Percentiles rank a stretch among this genome's conserved stretches.
phyloP scores from a whole-genome alignment of 345 rosid genomes.

The Eucalyptus urophylla region DNA sequence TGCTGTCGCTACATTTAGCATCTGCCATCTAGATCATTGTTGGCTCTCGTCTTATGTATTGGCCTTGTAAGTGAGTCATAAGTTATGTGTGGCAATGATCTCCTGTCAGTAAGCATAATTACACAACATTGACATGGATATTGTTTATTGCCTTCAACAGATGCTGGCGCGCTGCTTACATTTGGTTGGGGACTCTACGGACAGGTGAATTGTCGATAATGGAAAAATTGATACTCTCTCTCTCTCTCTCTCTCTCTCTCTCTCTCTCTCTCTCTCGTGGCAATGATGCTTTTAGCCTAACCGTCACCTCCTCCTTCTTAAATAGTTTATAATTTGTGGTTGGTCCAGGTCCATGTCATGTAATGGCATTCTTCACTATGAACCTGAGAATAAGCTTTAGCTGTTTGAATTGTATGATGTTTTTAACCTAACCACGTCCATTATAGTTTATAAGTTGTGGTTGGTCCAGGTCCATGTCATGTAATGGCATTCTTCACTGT shows the following conservation, averaged over 20 bases:
- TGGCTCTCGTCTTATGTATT: not conserved
- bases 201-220: conserved; percentile 45
- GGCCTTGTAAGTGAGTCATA: not conserved
- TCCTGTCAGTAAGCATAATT: not conserved
- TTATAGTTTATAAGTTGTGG: not conserved
- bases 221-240: not conserved
- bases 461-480: not conserved
- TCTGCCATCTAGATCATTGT: not conserved
- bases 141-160: conserved; percentile 26
- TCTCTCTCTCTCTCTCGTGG: not conserved
- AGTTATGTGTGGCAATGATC: not conserved
- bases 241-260: not conserved
- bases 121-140: not conserved
- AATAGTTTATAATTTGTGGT: not conserved
- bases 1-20: not conserved
- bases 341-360: not conserved
- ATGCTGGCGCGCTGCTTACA: conserved; percentile 91
- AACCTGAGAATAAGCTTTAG: not conserved
- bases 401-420: not conserved
- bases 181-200: conserved; percentile 99
- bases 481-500: not conserved
- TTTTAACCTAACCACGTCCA: not conserved
- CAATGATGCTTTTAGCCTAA: not conserved
- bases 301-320: not conserved
- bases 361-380: not conserved